Evolutionary conservation across 2,329 filamentous ascomycete species (phyloP).

Genomic region (Aspergillus ochraceoroseus): DNA sequence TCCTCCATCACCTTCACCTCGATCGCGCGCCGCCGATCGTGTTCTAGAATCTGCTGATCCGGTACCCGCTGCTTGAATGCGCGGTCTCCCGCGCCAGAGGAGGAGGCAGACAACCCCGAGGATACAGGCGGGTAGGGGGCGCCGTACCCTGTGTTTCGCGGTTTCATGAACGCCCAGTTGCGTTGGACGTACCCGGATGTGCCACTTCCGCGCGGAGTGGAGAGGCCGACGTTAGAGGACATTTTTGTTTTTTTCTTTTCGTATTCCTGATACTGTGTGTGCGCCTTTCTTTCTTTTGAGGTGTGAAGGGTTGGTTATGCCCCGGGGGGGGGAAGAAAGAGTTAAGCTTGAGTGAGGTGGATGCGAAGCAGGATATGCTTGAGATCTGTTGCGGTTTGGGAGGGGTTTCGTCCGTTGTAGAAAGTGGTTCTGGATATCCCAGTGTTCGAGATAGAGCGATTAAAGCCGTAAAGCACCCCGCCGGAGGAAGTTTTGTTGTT

Average conservation of each 20-base stretch:
- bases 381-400: background rate
- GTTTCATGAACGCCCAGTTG: slow-evolving; percentile 82
- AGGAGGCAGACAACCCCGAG: background rate
- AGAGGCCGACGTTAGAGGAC: slow-evolving; percentile 96
- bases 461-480: too few species aligned
- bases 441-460: too few species aligned
- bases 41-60: slow-evolving; percentile 87
- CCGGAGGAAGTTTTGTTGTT: too few species aligned
- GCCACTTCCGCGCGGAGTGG: slow-evolving; percentile 87
- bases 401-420: background rate
- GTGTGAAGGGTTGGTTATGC: too few species aligned
- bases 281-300: too few species aligned
- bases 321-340: too few species aligned
- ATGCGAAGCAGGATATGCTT: background rate
- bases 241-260: slow-evolving; percentile 54
- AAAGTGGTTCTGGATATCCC: background rate
- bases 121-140: slow-evolving; percentile 65
- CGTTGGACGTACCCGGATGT: slow-evolving; percentile 97
- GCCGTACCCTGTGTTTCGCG: slow-evolving; percentile 63
- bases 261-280: background rate
- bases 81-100: slow-evolving; percentile 38
- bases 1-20: slow-evolving; percentile 93
- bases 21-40: slow-evolving; percentile 83
- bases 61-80: slow-evolving; percentile 74
- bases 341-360: too few species aligned